Percentiles rank a stretch among this genome's conserved stretches.
phyloP scores from a whole-genome alignment of 148 eudicot species.

The Fallopia convolvulus region DNA sequence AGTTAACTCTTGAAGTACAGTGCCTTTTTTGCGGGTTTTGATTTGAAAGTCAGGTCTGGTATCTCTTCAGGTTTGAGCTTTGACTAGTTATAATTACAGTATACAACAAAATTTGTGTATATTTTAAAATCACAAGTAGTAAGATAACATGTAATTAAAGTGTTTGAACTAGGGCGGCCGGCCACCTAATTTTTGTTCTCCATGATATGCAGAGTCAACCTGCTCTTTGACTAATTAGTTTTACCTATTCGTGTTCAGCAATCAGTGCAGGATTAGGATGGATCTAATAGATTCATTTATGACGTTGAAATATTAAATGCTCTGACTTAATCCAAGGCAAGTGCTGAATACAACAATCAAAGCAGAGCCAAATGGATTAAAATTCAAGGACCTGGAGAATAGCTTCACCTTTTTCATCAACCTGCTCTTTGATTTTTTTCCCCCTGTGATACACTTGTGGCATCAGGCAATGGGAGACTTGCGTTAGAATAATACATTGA shows the following conservation, averaged over 20 bases:
- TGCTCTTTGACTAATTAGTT: not conserved
- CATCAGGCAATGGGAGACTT: too few relatives aligned
- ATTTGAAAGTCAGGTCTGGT: not conserved
- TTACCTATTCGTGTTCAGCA: not conserved
- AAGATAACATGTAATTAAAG: not conserved
- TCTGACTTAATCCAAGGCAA: not conserved
- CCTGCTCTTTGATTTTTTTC: not conserved
- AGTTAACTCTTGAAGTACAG: not conserved
- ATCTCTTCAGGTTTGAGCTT: not conserved
- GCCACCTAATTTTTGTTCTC: not conserved
- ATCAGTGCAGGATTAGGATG: constrained; percentile 1
- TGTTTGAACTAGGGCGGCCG: not conserved
- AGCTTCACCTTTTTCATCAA: not conserved
- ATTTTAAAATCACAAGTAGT: not conserved
- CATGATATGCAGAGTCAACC: not conserved
- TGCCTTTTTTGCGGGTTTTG: not conserved
- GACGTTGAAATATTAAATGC: not conserved
- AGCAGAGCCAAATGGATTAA: not conserved
- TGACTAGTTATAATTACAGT: not conserved
- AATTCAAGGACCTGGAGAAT: too few relatives aligned
- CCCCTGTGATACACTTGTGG: too few relatives aligned
- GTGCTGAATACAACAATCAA: not conserved
- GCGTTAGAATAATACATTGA: too few relatives aligned
- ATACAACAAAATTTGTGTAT: not conserved
- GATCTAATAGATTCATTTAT: not conserved